A percentile compares a stretch with the other conserved stretches of the same genome.
These are phyloP conservation scores for Candida ficus DNA, from an alignment of 805 yeast genomes.

Conservation along the genomic window DNA sequence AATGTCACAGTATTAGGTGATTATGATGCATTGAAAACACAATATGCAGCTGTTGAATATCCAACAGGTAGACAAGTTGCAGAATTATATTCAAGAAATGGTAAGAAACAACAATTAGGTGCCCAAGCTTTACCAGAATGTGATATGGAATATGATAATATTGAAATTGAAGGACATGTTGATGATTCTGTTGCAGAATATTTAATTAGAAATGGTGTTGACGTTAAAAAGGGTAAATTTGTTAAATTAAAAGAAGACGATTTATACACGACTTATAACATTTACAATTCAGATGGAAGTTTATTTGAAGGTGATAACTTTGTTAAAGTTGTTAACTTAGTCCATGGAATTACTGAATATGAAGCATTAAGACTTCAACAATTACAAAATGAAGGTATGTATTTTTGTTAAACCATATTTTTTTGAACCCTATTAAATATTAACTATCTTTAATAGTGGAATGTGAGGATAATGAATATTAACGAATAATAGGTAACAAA, in stretches of 20 bases:
- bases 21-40: slow-evolving; percentile 46
- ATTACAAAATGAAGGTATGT: slow-evolving; percentile 21
- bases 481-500: slow-evolving; percentile 2
- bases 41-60: slow-evolving; percentile 33
- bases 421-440: slow-evolving; percentile 1
- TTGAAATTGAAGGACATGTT: slow-evolving; percentile 34
- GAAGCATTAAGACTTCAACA: slow-evolving; percentile 21
- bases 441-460: slow-evolving; percentile 6
- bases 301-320: slow-evolving; percentile 19
- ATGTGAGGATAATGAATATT: background rate
- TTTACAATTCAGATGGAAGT: slow-evolving; percentile 40
- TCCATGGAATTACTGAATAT: slow-evolving; percentile 22
- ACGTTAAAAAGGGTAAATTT: slow-evolving; percentile 42
- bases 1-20: slow-evolving; percentile 53
- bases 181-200: slow-evolving; percentile 38
- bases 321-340: slow-evolving; percentile 18
- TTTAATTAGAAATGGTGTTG: slow-evolving; percentile 46
- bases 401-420: background rate
- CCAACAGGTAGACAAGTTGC: slow-evolving; percentile 26
- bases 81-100: slow-evolving; percentile 20
- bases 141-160: slow-evolving; percentile 35
- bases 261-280: slow-evolving; percentile 35
- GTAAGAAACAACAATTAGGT: slow-evolving; percentile 20
- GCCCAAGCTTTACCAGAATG: slow-evolving; percentile 31
- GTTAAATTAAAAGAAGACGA: slow-evolving; percentile 41